Evolutionary conservation across 108 stramenopile species (phyloP).

Genomic region (Mediolabrus comicus): DNA sequence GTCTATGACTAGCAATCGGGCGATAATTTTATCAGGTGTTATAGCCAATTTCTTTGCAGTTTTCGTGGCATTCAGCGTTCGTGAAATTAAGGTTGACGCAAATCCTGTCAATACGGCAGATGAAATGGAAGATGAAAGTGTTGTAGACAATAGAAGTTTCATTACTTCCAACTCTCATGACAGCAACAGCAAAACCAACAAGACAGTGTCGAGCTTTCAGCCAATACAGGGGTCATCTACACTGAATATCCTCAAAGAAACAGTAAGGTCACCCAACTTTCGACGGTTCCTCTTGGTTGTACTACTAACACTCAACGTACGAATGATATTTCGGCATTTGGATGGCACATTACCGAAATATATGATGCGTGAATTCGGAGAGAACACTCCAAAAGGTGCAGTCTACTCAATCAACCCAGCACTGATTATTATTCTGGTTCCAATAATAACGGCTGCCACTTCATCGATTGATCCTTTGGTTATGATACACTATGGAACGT

Average conservation of each 20-base stretch:
- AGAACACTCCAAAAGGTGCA: conserved; percentile 66
- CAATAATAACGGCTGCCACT: conserved; percentile 73
- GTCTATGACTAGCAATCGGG: conserved; percentile 63
- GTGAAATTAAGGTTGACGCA: conserved; percentile 69
- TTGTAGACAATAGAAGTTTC: neutral
- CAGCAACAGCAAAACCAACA: conserved; percentile 8
- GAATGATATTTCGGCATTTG: conserved; percentile 83
- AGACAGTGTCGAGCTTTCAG: conserved; percentile 45
- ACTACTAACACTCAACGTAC: conserved; percentile 79
- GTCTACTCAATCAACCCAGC: conserved; percentile 83
- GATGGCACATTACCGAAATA: conserved; percentile 87
- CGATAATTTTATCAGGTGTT: conserved; percentile 65
- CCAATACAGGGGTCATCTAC: conserved; percentile 50
- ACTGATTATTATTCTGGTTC: conserved; percentile 76
- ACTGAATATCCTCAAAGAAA: conserved; percentile 51
- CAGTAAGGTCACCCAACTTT: conserved; percentile 60
- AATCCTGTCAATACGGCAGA: conserved; percentile 1
- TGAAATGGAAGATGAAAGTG: conserved; percentile 5
- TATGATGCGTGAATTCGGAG: conserved; percentile 79
- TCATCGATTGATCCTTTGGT: conserved; percentile 59
- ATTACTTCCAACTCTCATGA: neutral
- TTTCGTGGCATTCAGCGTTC: conserved; percentile 52
- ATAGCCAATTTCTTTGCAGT: conserved; percentile 61
- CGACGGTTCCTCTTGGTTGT: conserved; percentile 70
- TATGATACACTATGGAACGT: conserved; percentile 79